Evolutionary conservation across 1,284 basidiomycete species (phyloP).

Genomic region (Salmacisia buchloeana): DNA sequence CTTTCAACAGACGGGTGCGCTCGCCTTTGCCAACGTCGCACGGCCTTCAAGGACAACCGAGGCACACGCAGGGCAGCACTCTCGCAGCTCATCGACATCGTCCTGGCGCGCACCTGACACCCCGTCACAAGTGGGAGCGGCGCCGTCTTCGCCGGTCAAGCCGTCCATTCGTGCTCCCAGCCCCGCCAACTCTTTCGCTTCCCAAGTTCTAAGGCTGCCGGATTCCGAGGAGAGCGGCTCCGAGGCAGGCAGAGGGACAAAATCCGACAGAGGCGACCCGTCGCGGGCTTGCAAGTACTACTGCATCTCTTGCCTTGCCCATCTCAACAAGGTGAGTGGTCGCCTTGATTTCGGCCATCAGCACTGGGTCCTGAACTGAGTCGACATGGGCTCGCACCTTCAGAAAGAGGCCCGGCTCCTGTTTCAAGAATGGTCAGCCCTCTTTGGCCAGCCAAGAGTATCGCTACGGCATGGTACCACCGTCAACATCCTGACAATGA

Average conservation of each 20-base stretch:
- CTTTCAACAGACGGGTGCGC: not conserved
- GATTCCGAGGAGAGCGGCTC: not conserved
- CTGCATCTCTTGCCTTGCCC: not conserved
- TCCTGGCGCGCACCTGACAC: constrained; percentile 4
- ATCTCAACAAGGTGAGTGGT: not conserved
- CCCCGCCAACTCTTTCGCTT: not conserved
- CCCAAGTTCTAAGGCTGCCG: not conserved
- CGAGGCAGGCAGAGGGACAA: not conserved
- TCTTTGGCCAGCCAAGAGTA: not conserved
- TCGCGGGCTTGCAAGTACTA: not conserved
- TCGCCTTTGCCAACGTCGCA: not conserved
- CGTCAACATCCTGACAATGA: not conserved
- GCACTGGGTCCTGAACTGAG: not conserved
- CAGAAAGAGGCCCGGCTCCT: not conserved
- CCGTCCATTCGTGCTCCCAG: not conserved
- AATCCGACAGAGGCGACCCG: not conserved
- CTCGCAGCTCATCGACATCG: not conserved
- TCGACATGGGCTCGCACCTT: not conserved
- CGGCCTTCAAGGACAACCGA: not conserved
- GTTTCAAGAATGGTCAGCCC: not conserved
- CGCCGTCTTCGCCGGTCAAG: not conserved
- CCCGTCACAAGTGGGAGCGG: no score
- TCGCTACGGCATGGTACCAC: not conserved
- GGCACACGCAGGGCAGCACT: not conserved
- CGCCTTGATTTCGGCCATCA: not conserved